These are phyloP conservation scores for Gnomoniopsis smithogilvyi DNA, from an alignment of 2,329 filamentous ascomycete genomes.

Conservation along the genomic window DNA sequence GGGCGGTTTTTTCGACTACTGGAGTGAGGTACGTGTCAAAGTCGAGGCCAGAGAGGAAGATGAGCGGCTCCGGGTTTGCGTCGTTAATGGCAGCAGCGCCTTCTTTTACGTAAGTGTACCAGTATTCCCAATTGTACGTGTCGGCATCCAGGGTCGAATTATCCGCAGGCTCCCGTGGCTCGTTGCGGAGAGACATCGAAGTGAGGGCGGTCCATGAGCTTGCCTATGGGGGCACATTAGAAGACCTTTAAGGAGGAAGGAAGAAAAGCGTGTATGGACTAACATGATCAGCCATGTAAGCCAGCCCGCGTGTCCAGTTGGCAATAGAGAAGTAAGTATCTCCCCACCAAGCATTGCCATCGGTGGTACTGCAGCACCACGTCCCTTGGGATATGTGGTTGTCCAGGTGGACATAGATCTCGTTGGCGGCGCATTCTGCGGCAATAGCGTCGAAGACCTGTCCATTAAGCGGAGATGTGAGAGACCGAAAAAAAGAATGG, in stretches of 20 bases:
- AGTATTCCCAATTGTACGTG: slow-evolving; percentile 43
- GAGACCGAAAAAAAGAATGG: not conserved
- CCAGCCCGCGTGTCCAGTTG: slow-evolving; percentile 51
- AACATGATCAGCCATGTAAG: slow-evolving; percentile 49
- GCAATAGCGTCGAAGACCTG: slow-evolving; percentile 53
- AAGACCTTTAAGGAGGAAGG: not conserved
- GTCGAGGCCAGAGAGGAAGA: slow-evolving; percentile 49
- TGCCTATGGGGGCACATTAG: slow-evolving; percentile 21
- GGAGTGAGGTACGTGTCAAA: slow-evolving; percentile 44
- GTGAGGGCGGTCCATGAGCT: slow-evolving; percentile 38
- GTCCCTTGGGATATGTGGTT: slow-evolving; percentile 47
- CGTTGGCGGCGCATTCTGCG: slow-evolving; percentile 43
- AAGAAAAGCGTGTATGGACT: slow-evolving; percentile 1
- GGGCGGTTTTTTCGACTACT: slow-evolving; percentile 37
- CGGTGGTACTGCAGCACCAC: slow-evolving; percentile 45
- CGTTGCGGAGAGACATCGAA: slow-evolving; percentile 41
- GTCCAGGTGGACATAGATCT: slow-evolving; percentile 47
- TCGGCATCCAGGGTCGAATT: slow-evolving; percentile 26
- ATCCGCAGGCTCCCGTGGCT: slow-evolving; percentile 34
- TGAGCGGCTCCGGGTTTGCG: slow-evolving; percentile 41
- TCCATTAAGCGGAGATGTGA: slow-evolving; percentile 7
- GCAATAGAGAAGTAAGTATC: slow-evolving; percentile 49
- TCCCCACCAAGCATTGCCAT: slow-evolving; percentile 51
- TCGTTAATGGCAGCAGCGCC: slow-evolving; percentile 40
- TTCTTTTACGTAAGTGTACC: slow-evolving; percentile 41